phyloP scores from a whole-genome alignment of 2,329 filamentous ascomycete genomes.

The Hypoxylon sp. region DNA sequence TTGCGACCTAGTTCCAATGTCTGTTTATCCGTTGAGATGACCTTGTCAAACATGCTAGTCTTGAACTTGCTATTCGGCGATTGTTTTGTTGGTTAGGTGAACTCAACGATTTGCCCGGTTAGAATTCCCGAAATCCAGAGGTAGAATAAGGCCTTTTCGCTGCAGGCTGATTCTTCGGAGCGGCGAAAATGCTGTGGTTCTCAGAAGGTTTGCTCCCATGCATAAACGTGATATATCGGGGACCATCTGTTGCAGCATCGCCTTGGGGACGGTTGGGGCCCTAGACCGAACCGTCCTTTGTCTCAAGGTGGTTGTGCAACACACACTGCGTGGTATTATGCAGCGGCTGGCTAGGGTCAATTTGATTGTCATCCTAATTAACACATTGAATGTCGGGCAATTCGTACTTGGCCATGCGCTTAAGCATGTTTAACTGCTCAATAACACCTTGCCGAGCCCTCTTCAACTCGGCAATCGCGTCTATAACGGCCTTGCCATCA shows the following conservation, averaged over 20 bases:
- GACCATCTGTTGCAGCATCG: neutral
- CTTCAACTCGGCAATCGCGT: neutral
- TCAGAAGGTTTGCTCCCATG: neutral
- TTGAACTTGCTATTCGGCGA: neutral
- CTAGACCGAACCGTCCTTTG: neutral
- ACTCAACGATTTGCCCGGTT: neutral
- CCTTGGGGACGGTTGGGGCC: neutral
- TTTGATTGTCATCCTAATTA: neutral
- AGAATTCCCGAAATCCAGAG: neutral
- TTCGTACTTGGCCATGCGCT: neutral
- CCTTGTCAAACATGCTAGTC: neutral
- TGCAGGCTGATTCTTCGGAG: neutral
- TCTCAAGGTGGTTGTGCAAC: neutral
- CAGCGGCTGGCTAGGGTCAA: neutral
- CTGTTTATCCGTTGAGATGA: neutral
- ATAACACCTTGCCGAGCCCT: neutral
- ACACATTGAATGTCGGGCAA: neutral
- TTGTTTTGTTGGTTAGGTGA: neutral
- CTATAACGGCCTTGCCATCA: neutral
- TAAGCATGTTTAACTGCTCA: neutral
- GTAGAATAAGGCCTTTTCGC: neutral
- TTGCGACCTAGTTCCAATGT: neutral
- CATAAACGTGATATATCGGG: neutral
- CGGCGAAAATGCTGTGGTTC: neutral
- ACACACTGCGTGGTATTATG: neutral